phyloP scores from a whole-genome alignment of 106 monocot species.

The Allium sativum region DNA sequence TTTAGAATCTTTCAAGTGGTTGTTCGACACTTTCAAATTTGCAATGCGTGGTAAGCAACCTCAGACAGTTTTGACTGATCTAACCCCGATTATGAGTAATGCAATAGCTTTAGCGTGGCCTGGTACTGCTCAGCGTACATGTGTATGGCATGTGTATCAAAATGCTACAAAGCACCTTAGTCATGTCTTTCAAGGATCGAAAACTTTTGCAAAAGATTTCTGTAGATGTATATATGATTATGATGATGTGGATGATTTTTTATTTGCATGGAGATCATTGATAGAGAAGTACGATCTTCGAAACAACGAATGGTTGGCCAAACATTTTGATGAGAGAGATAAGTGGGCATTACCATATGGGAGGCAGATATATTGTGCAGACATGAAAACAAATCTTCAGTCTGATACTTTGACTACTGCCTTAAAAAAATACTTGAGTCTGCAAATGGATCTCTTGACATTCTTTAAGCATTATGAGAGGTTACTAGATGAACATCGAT shows the following conservation, averaged over 20 bases:
- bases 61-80: slow-evolving; percentile 18
- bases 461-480: slow-evolving; percentile 23
- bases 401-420: slow-evolving; percentile 11
- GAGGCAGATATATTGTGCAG: slow-evolving; percentile 20
- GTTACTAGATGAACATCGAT: slow-evolving; percentile 11
- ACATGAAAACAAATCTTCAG: slow-evolving; percentile 16
- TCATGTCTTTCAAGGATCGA: slow-evolving; percentile 16
- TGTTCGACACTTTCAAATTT: slow-evolving; percentile 18
- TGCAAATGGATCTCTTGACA: slow-evolving; percentile 9
- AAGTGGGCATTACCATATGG: slow-evolving; percentile 21
- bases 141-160: slow-evolving; percentile 24
- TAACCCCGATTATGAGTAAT: slow-evolving; percentile 5
- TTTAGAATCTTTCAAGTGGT: slow-evolving; percentile 25
- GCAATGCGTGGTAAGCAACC: slow-evolving; percentile 27
- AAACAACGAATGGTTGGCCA: slow-evolving; percentile 24
- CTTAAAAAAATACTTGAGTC: slow-evolving; percentile 15
- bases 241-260: slow-evolving; percentile 18
- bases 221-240: slow-evolving; percentile 12
- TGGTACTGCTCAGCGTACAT: slow-evolving; percentile 14
- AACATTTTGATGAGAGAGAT: slow-evolving; percentile 14
- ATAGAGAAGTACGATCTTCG: slow-evolving; percentile 18
- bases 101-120: slow-evolving; percentile 22
- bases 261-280: slow-evolving; percentile 20
- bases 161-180: slow-evolving; percentile 15
- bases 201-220: slow-evolving; percentile 25